phyloP scores from a whole-genome alignment of 768 basidiomycete species.

The Strobilomyces confusus region DNA sequence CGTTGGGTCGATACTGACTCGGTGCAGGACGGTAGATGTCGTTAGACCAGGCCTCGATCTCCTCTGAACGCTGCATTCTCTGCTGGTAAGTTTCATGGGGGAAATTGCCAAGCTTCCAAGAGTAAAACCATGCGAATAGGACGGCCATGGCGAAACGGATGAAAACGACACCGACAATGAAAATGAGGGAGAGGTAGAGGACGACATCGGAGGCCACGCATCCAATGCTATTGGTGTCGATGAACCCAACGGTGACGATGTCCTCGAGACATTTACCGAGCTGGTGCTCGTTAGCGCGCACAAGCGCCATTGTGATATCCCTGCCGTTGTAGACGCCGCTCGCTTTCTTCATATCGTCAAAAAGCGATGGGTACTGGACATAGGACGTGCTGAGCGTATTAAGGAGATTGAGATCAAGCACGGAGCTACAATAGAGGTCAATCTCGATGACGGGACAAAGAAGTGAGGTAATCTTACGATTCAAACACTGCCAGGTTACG shows the following conservation, averaged over 20 bases:
- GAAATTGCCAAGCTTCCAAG: conserved; percentile 93
- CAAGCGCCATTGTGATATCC: conserved; percentile 84
- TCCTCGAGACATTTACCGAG: conserved; percentile 84
- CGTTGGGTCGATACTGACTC: conserved; percentile 85
- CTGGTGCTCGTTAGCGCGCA: conserved; percentile 63
- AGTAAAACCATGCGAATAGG: conserved; percentile 96
- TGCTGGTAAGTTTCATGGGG: conserved; percentile 90
- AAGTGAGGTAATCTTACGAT: conserved; percentile 54
- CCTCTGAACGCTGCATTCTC: conserved; percentile 80
- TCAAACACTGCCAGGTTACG: conserved; percentile 93
- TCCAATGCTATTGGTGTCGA: conserved; percentile 92
- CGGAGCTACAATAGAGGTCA: conserved; percentile 45
- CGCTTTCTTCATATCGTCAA: conserved; percentile 67
- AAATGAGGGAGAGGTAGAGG: conserved; percentile 90
- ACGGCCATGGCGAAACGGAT: conserved; percentile 97
- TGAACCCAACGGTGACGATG: conserved; percentile 82
- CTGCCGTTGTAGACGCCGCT: conserved; percentile 75
- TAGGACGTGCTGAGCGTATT: conserved; percentile 79
- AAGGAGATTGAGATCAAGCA: conserved; percentile 86
- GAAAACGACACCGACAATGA: conserved; percentile 95
- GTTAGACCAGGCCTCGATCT: conserved; percentile 95
- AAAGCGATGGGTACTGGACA: conserved; percentile 79
- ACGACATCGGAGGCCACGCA: conserved; percentile 95
- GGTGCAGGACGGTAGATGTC: conserved; percentile 96
- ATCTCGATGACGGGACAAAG: not conserved